phyloP scores from a whole-genome alignment of 2,329 filamentous ascomycete genomes.

The Knufia fluminis region DNA sequence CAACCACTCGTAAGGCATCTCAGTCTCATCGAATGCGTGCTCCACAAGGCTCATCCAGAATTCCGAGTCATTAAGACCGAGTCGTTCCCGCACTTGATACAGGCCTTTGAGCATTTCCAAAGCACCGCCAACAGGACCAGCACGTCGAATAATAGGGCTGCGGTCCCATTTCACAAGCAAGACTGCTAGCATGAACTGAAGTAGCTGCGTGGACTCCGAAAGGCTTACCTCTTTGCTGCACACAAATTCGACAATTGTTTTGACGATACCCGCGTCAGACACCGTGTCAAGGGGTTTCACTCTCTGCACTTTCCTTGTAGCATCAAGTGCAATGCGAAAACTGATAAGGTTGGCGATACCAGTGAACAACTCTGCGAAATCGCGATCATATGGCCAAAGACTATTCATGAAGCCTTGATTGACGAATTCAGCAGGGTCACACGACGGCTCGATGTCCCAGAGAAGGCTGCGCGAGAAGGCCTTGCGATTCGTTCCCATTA shows the following conservation, averaged over 20 bases:
- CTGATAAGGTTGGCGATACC: conserved; percentile 2
- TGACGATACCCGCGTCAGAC: not conserved
- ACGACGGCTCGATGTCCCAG: not conserved
- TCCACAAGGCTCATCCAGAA: conserved; percentile 70
- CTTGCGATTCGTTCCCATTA: not conserved
- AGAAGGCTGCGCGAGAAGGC: not conserved
- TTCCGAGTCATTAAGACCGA: conserved; percentile 52
- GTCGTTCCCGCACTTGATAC: conserved; percentile 60
- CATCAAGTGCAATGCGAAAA: not conserved
- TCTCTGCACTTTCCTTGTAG: not conserved
- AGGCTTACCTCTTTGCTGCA: not conserved
- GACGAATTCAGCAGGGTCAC: not conserved
- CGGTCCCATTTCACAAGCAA: conserved; percentile 77
- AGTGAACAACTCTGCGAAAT: not conserved
- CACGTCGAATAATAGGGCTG: conserved; percentile 57
- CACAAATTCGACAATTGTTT: conserved; percentile 15
- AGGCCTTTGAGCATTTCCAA: conserved; percentile 63
- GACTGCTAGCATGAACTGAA: conserved; percentile 39
- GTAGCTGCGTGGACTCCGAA: not conserved
- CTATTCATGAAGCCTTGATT: not conserved
- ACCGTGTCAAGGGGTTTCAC: not conserved
- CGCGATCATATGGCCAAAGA: not conserved
- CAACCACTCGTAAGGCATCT: conserved; percentile 65
- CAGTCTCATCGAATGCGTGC: conserved; percentile 63
- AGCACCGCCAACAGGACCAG: conserved; percentile 66